Conservation (phyloP, 2,329 filamentous ascomycete species). For the Aspergillus novoparasiticus region DNA sequence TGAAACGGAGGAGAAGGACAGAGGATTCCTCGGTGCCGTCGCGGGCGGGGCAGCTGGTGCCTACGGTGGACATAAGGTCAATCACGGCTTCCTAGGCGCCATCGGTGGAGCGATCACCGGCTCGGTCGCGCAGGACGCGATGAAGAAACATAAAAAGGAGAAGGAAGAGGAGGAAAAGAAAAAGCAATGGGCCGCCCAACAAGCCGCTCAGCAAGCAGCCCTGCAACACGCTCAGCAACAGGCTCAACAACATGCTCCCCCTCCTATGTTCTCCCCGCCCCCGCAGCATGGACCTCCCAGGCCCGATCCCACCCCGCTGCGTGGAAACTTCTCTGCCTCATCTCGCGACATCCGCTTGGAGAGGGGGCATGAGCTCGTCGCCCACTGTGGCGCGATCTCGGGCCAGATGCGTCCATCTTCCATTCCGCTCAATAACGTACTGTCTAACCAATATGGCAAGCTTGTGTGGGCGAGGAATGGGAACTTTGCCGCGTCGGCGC, state of each 20-base stretch:
- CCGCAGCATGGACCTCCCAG: not conserved
- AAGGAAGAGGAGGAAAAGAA: slow-evolving; percentile 14
- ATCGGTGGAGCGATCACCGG: slow-evolving; percentile 50
- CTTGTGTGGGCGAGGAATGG: slow-evolving; percentile 40
- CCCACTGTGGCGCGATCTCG: slow-evolving; percentile 33
- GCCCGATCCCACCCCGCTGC: not conserved
- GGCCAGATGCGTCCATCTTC: slow-evolving; percentile 35
- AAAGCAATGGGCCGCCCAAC: slow-evolving; percentile 3
- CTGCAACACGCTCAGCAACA: not conserved
- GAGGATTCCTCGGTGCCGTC: slow-evolving; percentile 48
- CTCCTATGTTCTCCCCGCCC: not conserved
- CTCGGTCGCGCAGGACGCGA: slow-evolving; percentile 46
- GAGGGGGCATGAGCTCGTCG: slow-evolving; percentile 38
- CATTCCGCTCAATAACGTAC: slow-evolving; percentile 40
- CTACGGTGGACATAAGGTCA: slow-evolving; percentile 47
- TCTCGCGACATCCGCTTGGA: slow-evolving; percentile 38
- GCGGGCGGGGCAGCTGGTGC: slow-evolving; percentile 49
- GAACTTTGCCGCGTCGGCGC: slow-evolving; percentile 40
- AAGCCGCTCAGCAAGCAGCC: not conserved
- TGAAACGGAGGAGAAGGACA: slow-evolving; percentile 36
- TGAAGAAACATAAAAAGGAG: slow-evolving; percentile 44
- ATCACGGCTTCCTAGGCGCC: slow-evolving; percentile 50
- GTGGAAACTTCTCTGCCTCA: slow-evolving; percentile 43
- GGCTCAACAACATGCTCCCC: slow-evolving; percentile 3
- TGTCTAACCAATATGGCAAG: slow-evolving; percentile 40